Base-by-base conservation (phyloP, 805 yeast species). In the Tetrapisispora fleetii region DNA sequence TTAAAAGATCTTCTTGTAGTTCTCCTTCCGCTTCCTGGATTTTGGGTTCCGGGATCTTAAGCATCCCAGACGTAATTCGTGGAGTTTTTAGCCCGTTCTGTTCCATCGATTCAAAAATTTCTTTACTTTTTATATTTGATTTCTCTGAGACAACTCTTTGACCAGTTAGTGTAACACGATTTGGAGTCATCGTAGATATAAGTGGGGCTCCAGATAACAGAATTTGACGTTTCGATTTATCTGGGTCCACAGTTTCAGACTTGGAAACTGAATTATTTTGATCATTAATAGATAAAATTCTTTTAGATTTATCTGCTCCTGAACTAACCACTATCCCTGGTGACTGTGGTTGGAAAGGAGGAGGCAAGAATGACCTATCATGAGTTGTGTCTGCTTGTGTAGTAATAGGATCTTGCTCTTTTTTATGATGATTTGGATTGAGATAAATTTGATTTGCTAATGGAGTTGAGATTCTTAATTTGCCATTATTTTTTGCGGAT, bases 61-160 rank as follows among this genome's bases (percentile, higher is more conserved):
- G 56, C 71, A 69, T 70, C 14, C 75, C 75, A 1, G 74, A 70
- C 1, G 74, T 68, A 43, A 70, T 68, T 57, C 74, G 64, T 46
- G 67, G 52, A 16, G 59, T 53, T 4, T 55, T 48, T 5, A 52
- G 40, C 38, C 45, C 19, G 46, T 48, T 36, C 8, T 27, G 5
- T 14, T 51, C 42, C 16, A 22, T 35, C 4, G 40, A 13, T 32
- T 14, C n/a, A 14, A 22, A 37, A 3, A 41, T 8, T 18, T 30
- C 43, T n/a, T 42, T 37, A 22, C 22, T 37, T 6, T 37, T 17
- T 4, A 30, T 28, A 28, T 30, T 41, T 22, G 45, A 36, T 37
- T 54, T 57, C 37, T 60, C 67, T 10, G 64, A 58, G 11, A 63
- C 54, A 9, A 63, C 63, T 40, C 59, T 46, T 48, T 53, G 59